Conservation (phyloP, 2,329 filamentous ascomycete genomes). For the Simplicillium sp. region DNA sequence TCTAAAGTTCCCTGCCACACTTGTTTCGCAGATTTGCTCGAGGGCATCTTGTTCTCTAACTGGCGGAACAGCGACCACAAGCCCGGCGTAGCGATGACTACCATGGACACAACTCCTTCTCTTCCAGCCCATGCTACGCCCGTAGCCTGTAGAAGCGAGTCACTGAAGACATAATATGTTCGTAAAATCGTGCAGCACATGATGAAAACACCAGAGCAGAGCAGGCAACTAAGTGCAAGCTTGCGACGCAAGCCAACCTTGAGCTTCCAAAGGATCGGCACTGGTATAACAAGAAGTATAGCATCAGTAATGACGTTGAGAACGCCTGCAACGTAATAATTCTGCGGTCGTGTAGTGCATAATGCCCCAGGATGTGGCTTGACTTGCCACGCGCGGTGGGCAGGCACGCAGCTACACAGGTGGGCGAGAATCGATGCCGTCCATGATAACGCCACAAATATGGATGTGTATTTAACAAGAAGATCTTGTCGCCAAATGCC, state of each 20-base stretch:
- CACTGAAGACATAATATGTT: constrained; percentile 7
- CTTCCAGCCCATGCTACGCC: constrained; percentile 8
- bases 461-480: not conserved
- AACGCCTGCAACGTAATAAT: not conserved
- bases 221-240: constrained; percentile 7
- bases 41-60: no score
- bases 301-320: constrained; percentile 17
- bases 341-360: constrained; percentile 1
- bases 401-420: not conserved
- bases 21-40: no score
- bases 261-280: constrained; percentile 19
- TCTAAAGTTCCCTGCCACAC: no score
- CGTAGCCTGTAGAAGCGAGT: constrained; percentile 3
- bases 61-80: constrained; percentile 1
- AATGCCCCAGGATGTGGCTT: not conserved
- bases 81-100: constrained; percentile 3
- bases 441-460: not conserved
- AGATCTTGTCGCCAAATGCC: not conserved
- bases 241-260: constrained; percentile 6
- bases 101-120: constrained; percentile 5
- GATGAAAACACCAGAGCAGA: constrained; percentile 8
- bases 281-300: constrained; percentile 19
- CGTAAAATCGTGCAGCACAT: constrained; percentile 10
- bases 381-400: not conserved
- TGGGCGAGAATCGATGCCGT: not conserved